Evolutionary conservation across 345 rosid species (phyloP), one percentile per base, ranked within the genome.

Genomic region (Ricinus communis): DNA sequence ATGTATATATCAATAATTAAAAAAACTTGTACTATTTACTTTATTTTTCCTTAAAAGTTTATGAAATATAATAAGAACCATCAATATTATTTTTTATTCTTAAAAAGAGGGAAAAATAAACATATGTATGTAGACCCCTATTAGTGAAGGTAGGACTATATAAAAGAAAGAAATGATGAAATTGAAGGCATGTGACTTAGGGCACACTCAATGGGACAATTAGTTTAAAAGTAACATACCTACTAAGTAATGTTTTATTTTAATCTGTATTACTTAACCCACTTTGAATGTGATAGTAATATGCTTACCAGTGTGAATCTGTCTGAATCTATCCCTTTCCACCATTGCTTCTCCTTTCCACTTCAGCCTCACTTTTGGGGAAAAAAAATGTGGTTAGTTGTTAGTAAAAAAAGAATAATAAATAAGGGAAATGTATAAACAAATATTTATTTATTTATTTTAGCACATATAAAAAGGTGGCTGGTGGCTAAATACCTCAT

Each of bases 171-270:
- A 56, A 50, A 65, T 36, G 69, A 66, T 54, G 73, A 30, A 14
- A 56, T 28, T 24, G 65, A n/a, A 51, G 65, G 55, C 70, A 71
- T 79, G 76, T 74, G 81, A 47, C 81, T 79, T 79, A 9, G 15
- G 52, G 36, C 27, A 52, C 25, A 81, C 76, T 74, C 77, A 56
- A 73, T 47, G 46, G 61, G 53, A 27, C 69, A 74, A 65, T 62
- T 65, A 65, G 71, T 76, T 74, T 31, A 24, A 68, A 81, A 81
- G 84, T 21, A 41, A 61, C 22, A 72, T 62, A 79, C 66, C 79
- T 79, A 73, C 75, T 72, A 40, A 73, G 74, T 54, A 62, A 72
- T 49, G 59, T n/a, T 71, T 74, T 62, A 40, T 4, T 71, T 71
- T 68, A 71, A 66, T 55, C 31, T 3, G 18, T 38, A 57, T 10